Evolutionary conservation across 495 filamentous ascomycete genomes (phyloP).

Genomic region (Aspergillus wentii): DNA sequence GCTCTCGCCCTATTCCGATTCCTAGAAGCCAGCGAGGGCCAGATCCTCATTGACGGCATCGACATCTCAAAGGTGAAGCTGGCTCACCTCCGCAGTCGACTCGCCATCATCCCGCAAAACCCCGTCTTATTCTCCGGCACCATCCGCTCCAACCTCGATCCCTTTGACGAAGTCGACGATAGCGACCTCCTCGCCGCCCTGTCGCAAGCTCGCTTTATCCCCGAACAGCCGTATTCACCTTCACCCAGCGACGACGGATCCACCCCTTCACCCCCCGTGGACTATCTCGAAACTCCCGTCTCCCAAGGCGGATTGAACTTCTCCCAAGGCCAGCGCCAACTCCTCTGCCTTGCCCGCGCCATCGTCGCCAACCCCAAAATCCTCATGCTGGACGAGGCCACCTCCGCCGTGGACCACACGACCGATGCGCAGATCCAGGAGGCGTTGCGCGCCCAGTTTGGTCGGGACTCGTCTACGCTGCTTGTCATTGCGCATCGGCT

Average conservation of each 20-base stretch:
- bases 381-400: conserved; percentile 75
- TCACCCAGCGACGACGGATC: conserved; percentile 1
- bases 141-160: conserved; percentile 48
- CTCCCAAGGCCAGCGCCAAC: conserved; percentile 71
- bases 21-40: conserved; percentile 35
- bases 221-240: too few relatives aligned
- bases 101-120: conserved; percentile 51
- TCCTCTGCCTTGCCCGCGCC: conserved; percentile 35
- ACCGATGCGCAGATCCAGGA: conserved; percentile 69
- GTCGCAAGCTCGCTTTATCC: conserved; percentile 22
- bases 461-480: conserved; percentile 49
- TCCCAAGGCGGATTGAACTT: conserved; percentile 63
- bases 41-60: conserved; percentile 43
- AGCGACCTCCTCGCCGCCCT: conserved; percentile 59
- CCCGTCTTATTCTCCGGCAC: conserved; percentile 47
- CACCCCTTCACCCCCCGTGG: background rate
- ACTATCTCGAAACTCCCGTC: background rate
- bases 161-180: conserved; percentile 58
- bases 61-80: conserved; percentile 44
- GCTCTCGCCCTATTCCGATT: conserved; percentile 44
- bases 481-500: conserved; percentile 72
- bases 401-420: conserved; percentile 67
- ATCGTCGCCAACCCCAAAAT: conserved; percentile 64
- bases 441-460: conserved; percentile 64
- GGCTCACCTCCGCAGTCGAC: conserved; percentile 31